These are phyloP conservation scores for Straminergon stramineum DNA, from an alignment of 225 moss, liverwort and hornwort species.

Conservation along the genomic window DNA sequence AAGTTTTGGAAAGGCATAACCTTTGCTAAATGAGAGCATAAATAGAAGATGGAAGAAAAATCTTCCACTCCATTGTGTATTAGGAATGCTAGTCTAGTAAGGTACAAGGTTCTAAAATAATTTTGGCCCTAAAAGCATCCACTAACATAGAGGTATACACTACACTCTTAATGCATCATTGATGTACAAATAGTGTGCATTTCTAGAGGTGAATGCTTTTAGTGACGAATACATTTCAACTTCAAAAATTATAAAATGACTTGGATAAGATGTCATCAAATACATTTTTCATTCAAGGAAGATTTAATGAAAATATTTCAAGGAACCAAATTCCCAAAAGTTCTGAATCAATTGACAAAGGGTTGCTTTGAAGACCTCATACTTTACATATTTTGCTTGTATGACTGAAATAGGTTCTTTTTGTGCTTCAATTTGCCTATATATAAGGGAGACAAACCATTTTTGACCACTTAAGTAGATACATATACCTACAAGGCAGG, in stretches of 20 bases:
- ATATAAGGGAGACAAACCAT: too few species aligned
- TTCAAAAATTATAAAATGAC: not conserved
- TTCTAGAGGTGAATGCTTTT: not conserved
- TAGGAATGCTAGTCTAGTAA: not conserved
- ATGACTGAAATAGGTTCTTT: not conserved
- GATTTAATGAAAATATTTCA: too few species aligned
- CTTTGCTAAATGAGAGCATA: not conserved
- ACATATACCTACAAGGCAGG: not conserved
- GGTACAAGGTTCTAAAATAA: too few species aligned
- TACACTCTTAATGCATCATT: too few species aligned
- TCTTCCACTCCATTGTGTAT: not conserved
- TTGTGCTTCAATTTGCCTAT: not conserved
- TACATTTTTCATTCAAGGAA: too few species aligned
- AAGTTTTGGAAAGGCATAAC: not conserved
- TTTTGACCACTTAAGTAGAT: not conserved
- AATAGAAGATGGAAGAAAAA: not conserved
- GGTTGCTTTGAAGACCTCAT: too few species aligned
- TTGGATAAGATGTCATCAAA: too few species aligned
- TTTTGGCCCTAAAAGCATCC: too few species aligned
- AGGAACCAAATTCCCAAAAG: too few species aligned
- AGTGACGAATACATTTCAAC: not conserved
- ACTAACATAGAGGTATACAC: too few species aligned
- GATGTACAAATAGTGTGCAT: too few species aligned
- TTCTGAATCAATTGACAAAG: too few species aligned
- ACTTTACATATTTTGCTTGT: not conserved